Percentiles rank a stretch among this genome's conserved stretches.
Conservation (phyloP, 208 protist species). For the Crithidia expoeki region DNA sequence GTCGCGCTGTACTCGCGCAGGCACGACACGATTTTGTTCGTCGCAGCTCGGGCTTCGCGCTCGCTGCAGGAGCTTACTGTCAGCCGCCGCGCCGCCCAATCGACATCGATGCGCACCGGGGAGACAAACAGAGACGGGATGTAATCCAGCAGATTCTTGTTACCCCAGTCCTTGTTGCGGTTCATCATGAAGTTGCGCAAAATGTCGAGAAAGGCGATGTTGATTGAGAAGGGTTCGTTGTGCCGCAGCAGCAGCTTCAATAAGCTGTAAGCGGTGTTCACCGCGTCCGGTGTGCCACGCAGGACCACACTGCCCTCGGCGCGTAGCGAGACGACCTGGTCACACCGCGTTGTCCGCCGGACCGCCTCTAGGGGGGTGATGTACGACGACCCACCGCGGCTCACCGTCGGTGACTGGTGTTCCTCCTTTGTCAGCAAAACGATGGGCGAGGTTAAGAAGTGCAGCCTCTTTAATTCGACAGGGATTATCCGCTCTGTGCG, state of each 20-base stretch:
- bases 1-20: conserved; percentile 25
- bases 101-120: conserved; percentile 50
- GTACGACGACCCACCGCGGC: background rate
- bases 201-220: conserved; percentile 37
- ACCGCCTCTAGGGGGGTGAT: conserved; percentile 53
- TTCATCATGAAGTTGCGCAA: conserved; percentile 37
- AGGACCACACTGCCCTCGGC: conserved; percentile 49
- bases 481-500: conserved; percentile 41
- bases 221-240: conserved; percentile 29
- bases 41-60: conserved; percentile 36
- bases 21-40: conserved; percentile 24
- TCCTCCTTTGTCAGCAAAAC: conserved; percentile 28
- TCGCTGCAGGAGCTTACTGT: conserved; percentile 39
- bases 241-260: conserved; percentile 48
- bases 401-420: conserved; percentile 13
- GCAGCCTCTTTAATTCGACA: conserved; percentile 25
- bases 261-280: conserved; percentile 37
- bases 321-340: conserved; percentile 37
- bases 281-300: conserved; percentile 35
- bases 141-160: conserved; percentile 31
- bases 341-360: conserved; percentile 38
- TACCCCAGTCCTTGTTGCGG: conserved; percentile 10
- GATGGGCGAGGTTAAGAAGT: conserved; percentile 41
- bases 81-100: conserved; percentile 30
- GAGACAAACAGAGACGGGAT: conserved; percentile 31